These are phyloP conservation scores for Stenogyne calaminthoides DNA, from an alignment of 305 asterid species.

Conservation along the genomic window DNA sequence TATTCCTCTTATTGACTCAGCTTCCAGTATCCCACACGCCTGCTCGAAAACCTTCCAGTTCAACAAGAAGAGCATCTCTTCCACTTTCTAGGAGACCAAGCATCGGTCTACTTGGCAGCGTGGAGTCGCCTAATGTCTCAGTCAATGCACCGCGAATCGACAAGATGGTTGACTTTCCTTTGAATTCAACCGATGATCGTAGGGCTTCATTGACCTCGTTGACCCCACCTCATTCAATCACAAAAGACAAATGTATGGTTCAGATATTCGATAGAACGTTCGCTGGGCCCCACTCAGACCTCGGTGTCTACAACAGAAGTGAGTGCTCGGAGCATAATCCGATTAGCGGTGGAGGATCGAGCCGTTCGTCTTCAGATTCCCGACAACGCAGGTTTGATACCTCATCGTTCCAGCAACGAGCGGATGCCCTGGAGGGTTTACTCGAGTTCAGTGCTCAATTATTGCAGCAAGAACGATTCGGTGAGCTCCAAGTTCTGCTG, in stretches of 20 bases:
- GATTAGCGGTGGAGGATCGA: conserved; percentile 53
- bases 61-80: conserved; percentile 72
- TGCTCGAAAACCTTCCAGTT: conserved; percentile 54
- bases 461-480: conserved; percentile 83
- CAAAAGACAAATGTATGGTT: conserved; percentile 80
- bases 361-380: conserved; percentile 69
- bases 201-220: conserved; percentile 57
- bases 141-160: conserved; percentile 92
- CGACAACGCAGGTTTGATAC: conserved; percentile 75
- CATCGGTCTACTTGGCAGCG: conserved; percentile 41
- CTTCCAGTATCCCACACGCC: conserved; percentile 85
- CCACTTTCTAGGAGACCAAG: conserved; percentile 54
- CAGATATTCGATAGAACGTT: conserved; percentile 49
- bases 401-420: conserved; percentile 86
- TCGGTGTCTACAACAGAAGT: conserved; percentile 48
- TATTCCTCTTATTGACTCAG: conserved; percentile 36
- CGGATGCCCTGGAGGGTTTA: conserved; percentile 93
- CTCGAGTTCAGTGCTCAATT: conserved; percentile 94
- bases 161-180: conserved; percentile 81
- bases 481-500: conserved; percentile 87
- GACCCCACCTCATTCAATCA: conserved; percentile 61
- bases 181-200: conserved; percentile 54
- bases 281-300: conserved; percentile 34
- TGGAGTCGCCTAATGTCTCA: conserved; percentile 72
- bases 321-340: conserved; percentile 67